Conservation (phyloP, 805 yeast species). For the Ogataea sp. region DNA sequence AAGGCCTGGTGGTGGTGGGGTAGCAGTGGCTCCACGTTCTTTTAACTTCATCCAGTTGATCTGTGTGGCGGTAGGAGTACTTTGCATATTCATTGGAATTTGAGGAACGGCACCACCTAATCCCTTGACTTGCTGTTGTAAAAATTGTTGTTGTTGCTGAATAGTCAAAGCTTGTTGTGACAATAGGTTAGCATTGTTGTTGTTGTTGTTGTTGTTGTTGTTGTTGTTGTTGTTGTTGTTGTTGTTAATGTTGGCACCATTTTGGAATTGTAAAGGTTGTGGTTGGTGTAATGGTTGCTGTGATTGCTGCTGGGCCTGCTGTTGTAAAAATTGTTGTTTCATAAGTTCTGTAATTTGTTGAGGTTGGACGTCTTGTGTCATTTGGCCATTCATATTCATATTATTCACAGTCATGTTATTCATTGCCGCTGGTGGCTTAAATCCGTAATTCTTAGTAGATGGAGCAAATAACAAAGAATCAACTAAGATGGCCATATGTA, state of each 20-base stretch:
- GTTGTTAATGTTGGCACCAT: slow-evolving; percentile 8
- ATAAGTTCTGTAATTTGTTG: slow-evolving; percentile 1
- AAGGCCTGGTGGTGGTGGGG: slow-evolving; percentile 75
- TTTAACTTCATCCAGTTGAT: slow-evolving; percentile 3
- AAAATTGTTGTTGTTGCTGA: slow-evolving; percentile 26
- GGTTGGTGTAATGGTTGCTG: slow-evolving; percentile 1
- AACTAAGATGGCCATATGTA: slow-evolving; percentile 17
- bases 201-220: slow-evolving; percentile 9
- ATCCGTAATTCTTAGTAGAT: slow-evolving; percentile 23
- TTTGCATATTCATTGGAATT: slow-evolving; percentile 1
- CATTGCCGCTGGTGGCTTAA: slow-evolving; percentile 6
- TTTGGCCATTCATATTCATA: no score
- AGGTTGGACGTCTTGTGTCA: background rate
- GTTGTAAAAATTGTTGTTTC: slow-evolving; percentile 3
- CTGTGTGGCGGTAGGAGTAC: slow-evolving; percentile 1
- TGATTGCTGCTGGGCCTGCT: slow-evolving; percentile 4
- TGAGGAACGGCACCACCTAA: slow-evolving; percentile 7
- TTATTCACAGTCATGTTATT: no score
- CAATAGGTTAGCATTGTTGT: slow-evolving; percentile 14
- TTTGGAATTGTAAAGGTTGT: background rate
- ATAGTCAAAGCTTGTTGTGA: slow-evolving; percentile 16
- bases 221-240: slow-evolving; percentile 5
- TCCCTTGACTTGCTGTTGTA: slow-evolving; percentile 17
- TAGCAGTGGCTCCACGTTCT: slow-evolving; percentile 29
- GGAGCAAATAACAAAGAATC: slow-evolving; percentile 27